A percentile compares a stretch with the other conserved stretches of the same genome.
phyloP scores from a whole-genome alignment of 2,329 filamentous ascomycete genomes.

The Monosporascus sp. region DNA sequence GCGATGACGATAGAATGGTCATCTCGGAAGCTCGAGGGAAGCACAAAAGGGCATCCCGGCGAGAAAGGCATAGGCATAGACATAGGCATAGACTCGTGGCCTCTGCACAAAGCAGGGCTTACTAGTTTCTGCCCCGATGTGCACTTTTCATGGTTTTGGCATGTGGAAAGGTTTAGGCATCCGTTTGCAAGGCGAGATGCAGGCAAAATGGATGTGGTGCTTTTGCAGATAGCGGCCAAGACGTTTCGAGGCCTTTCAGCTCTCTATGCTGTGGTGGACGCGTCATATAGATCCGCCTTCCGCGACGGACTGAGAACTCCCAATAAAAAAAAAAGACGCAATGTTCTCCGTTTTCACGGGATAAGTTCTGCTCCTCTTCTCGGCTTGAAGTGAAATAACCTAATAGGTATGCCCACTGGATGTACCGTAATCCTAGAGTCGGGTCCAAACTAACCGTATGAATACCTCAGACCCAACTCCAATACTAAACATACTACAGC shows the following conservation, averaged over 20 bases:
- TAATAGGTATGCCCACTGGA: background rate
- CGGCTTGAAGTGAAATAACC: conserved; percentile 1
- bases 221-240: conserved; percentile 29
- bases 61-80: conserved; percentile 20
- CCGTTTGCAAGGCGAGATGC: conserved; percentile 19
- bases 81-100: conserved; percentile 21
- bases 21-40: conserved; percentile 26
- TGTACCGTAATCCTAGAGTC: too few species aligned
- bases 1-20: conserved; percentile 31
- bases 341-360: conserved; percentile 8
- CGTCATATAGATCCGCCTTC: conserved; percentile 26
- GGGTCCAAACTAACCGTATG: too few species aligned
- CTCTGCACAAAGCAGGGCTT: conserved; percentile 18
- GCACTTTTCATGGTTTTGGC: conserved; percentile 17
- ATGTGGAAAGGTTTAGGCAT: conserved; percentile 27
- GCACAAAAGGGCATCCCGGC: conserved; percentile 26
- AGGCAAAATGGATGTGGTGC: conserved; percentile 14
- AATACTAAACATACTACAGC: too few species aligned
- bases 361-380: background rate
- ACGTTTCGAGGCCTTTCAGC: conserved; percentile 29
- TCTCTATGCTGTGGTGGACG: conserved; percentile 30
- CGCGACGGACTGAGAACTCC: conserved; percentile 38
- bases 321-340: conserved; percentile 34
- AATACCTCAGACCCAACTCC: too few species aligned
- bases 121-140: conserved; percentile 23